phyloP scores from a whole-genome alignment of 2,329 filamentous ascomycete genomes.

The Colletotrichum sp. region DNA sequence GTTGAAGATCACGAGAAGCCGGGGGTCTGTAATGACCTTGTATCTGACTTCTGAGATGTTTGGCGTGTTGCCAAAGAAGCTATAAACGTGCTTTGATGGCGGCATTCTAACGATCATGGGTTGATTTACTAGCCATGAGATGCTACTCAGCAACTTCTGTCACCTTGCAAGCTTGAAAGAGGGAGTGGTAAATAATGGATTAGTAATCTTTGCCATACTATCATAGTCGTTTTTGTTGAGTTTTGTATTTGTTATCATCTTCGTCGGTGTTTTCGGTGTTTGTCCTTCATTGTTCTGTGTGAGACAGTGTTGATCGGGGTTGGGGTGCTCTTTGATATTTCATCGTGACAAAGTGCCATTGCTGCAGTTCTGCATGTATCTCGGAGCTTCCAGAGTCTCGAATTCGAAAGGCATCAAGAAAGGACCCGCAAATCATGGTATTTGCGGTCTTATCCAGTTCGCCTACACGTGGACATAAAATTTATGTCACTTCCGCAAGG shows the following conservation, averaged over 20 bases:
- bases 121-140: fast-evolving
- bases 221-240: no score
- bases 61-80: not conserved
- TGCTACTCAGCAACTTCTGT: fast-evolving
- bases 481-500: fast-evolving
- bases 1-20: not conserved
- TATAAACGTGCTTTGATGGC: not conserved
- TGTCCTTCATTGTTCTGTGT: not conserved
- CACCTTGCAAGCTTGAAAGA: not conserved
- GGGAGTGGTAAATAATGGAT: not conserved
- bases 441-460: not conserved
- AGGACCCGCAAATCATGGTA: no score
- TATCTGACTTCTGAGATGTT: not conserved
- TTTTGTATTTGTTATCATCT: not conserved
- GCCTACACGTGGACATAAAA: fast-evolving
- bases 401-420: no score
- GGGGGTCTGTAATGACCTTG: not conserved
- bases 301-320: not conserved
- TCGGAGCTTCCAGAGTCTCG: not conserved
- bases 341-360: fast-evolving
- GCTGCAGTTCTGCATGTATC: not conserved
- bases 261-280: fast-evolving
- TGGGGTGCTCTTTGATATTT: not conserved
- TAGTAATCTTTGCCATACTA: no score
- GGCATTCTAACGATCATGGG: not conserved